Percentiles rank a stretch among this genome's conserved stretches.
Conservation (phyloP, 176 grass and related monocot genomes). For the Oryza brachyantha region DNA sequence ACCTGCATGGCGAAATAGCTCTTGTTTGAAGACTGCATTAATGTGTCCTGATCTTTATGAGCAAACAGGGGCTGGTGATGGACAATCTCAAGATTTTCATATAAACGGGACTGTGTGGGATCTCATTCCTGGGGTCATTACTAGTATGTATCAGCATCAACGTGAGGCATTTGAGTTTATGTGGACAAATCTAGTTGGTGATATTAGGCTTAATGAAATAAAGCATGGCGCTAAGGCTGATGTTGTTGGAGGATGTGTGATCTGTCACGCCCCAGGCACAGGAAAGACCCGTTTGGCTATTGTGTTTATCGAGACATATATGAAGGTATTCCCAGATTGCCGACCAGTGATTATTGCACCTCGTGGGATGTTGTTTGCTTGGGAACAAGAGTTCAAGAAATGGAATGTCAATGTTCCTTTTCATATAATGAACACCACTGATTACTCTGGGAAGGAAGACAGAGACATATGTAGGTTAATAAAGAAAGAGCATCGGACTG, state of each 20-base stretch:
- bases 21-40: constrained; percentile 37
- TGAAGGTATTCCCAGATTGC: constrained; percentile 78
- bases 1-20: constrained; percentile 36
- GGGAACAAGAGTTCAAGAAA: constrained; percentile 88
- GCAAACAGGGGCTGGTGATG: constrained; percentile 26
- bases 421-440: constrained; percentile 75
- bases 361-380: constrained; percentile 84
- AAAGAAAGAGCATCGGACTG: constrained; percentile 48
- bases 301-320: constrained; percentile 85
- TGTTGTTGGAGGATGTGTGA: constrained; percentile 87
- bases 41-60: constrained; percentile 54
- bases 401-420: constrained; percentile 83
- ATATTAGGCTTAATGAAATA: constrained; percentile 67
- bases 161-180: constrained; percentile 91
- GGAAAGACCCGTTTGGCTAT: constrained; percentile 90
- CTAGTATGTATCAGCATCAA: constrained; percentile 76
- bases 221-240: constrained; percentile 54
- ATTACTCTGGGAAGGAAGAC: constrained; percentile 77
- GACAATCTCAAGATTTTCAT: constrained; percentile 38
- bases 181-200: constrained; percentile 85
- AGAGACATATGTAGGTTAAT: constrained; percentile 52
- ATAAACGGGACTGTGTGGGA: constrained; percentile 73
- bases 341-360: constrained; percentile 86
- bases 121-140: constrained; percentile 70
- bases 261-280: constrained; percentile 91